Percentiles rank a stretch among this genome's conserved stretches.
Conservation (phyloP, 148 eudicot genomes). For the Cornus kousa region DNA sequence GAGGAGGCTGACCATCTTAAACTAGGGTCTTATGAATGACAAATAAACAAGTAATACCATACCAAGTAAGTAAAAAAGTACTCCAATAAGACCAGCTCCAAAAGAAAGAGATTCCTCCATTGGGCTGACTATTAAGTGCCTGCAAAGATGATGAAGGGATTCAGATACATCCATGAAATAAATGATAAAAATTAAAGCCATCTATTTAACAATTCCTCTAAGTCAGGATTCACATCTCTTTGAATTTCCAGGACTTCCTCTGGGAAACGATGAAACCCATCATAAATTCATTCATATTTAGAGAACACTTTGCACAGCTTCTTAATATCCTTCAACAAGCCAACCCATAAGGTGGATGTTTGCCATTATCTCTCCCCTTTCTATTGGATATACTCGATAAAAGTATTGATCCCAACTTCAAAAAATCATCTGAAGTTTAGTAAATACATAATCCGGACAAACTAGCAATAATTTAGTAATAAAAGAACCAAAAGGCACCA, state of each 20-base stretch:
- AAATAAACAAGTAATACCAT: slow-evolving; percentile 9
- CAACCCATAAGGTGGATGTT: not conserved
- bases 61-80: slow-evolving; percentile 93
- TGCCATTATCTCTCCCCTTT: too few species aligned
- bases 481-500: too few species aligned
- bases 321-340: not conserved
- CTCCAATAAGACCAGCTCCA: slow-evolving; percentile 99
- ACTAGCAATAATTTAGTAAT: too few species aligned
- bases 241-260: not conserved
- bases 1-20: not conserved
- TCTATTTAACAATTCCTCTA: not conserved
- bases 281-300: not conserved
- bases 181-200: not conserved
- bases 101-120: slow-evolving; percentile 66
- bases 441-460: too few species aligned
- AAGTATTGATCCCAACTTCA: not conserved
- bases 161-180: not conserved
- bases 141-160: slow-evolving; percentile 34
- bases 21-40: not conserved
- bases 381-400: too few species aligned
- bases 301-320: too few species aligned
- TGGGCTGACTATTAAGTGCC: slow-evolving; percentile 49
- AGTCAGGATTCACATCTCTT: too few species aligned
- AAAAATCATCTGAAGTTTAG: not conserved
- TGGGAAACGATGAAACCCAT: not conserved